phyloP scores from a whole-genome alignment of 2,329 filamentous ascomycete genomes.

The Pseudocercospora crystallina region DNA sequence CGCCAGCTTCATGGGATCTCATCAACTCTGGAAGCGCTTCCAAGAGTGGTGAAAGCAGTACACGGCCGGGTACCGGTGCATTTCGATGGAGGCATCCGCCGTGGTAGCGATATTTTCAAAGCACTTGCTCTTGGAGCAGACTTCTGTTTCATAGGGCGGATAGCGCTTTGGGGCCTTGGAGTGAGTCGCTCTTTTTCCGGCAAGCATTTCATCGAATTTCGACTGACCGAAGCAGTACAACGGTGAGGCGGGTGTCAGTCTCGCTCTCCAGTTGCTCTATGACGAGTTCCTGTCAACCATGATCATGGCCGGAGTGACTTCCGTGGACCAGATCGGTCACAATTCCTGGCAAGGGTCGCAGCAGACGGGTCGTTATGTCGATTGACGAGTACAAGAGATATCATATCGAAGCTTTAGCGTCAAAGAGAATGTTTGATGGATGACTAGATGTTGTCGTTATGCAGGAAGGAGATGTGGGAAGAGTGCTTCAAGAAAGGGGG shows the following conservation, averaged over 20 bases:
- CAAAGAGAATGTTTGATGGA: no score
- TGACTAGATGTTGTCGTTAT: no score
- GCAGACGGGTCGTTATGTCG: no score
- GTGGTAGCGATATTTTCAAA: conserved; percentile 92
- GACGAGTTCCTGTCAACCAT: conserved; percentile 1
- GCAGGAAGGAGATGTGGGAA: no score
- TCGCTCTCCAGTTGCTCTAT: not conserved
- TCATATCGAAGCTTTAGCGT: no score
- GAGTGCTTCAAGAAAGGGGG: no score
- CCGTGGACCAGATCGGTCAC: no score
- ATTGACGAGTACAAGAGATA: no score
- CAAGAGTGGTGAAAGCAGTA: conserved; percentile 76
- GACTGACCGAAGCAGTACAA: conserved; percentile 30
- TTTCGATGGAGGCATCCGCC: conserved; percentile 82
- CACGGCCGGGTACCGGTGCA: conserved; percentile 57
- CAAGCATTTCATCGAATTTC: no score
- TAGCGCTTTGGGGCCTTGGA: conserved; percentile 60
- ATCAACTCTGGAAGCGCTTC: conserved; percentile 87
- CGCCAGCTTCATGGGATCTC: not conserved
- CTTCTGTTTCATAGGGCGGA: not conserved
- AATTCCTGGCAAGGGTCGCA: no score
- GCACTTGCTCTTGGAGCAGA: conserved; percentile 87
- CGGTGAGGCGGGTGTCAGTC: conserved; percentile 35
- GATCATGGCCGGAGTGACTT: no score
- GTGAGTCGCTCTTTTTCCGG: no score